Percentiles rank a stretch among this genome's conserved stretches.
phyloP scores from a whole-genome alignment of 2,329 filamentous ascomycete genomes.

The Cordyceps cateniannulata region DNA sequence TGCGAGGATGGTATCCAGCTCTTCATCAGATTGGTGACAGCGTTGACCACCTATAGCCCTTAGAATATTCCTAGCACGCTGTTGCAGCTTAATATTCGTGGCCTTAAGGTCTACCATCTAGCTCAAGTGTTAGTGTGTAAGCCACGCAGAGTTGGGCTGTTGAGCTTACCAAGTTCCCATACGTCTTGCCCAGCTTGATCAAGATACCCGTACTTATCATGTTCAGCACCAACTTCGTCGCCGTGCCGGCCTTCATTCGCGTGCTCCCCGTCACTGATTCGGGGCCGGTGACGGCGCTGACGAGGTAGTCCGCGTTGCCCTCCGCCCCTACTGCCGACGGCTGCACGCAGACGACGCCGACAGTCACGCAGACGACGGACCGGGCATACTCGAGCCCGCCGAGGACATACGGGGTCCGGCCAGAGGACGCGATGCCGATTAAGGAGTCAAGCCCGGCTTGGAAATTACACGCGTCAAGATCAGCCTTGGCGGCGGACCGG shows the following conservation, averaged over 20 bases:
- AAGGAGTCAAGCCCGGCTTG: slow-evolving; percentile 28
- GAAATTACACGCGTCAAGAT: slow-evolving; percentile 25
- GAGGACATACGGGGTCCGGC: slow-evolving; percentile 36
- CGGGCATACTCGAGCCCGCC: slow-evolving; percentile 27
- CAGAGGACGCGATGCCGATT: slow-evolving; percentile 36
- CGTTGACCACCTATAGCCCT: slow-evolving; percentile 14
- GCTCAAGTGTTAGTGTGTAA: not conserved
- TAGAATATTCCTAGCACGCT: slow-evolving; percentile 20
- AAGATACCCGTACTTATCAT: slow-evolving; percentile 38
- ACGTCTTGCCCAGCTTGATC: slow-evolving; percentile 35
- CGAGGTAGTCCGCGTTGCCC: slow-evolving; percentile 23
- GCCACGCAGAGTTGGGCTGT: slow-evolving; percentile 9
- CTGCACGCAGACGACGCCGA: slow-evolving; percentile 32
- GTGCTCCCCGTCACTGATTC: slow-evolving; percentile 41
- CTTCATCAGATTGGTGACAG: slow-evolving; percentile 16
- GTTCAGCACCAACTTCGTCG: slow-evolving; percentile 34
- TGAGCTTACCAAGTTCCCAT: slow-evolving; percentile 31
- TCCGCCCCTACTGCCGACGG: slow-evolving; percentile 23
- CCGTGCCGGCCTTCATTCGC: slow-evolving; percentile 38
- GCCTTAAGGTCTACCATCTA: slow-evolving; percentile 30
- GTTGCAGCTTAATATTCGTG: slow-evolving; percentile 30
- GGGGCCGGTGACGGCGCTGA: slow-evolving; percentile 33
- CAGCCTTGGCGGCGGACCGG: slow-evolving; percentile 22
- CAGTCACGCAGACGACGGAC: slow-evolving; percentile 27
- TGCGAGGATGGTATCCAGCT: slow-evolving; percentile 16